Conservation (phyloP, 495 filamentous ascomycete genomes). For the Penicillium chermesinum region DNA sequence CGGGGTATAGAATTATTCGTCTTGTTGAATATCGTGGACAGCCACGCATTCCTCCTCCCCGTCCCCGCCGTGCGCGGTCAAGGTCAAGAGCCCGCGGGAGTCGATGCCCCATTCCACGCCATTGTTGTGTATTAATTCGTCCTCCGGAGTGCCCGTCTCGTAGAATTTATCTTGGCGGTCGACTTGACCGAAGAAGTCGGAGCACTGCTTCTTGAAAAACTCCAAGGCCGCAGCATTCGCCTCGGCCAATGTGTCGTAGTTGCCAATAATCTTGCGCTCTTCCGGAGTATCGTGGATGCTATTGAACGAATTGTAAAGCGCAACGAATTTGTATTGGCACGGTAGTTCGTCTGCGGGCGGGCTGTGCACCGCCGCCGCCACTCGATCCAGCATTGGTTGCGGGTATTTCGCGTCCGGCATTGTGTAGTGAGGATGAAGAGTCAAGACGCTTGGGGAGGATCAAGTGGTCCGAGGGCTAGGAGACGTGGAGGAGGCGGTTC, state of each 20-base stretch:
- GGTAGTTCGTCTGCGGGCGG: neutral
- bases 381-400: neutral
- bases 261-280: neutral
- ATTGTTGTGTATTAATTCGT: neutral
- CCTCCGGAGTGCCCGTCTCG: neutral
- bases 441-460: no score
- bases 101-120: neutral
- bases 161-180: neutral
- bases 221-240: neutral
- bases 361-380: neutral
- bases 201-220: neutral
- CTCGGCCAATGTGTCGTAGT: neutral
- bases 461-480: no score
- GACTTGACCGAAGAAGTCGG: neutral
- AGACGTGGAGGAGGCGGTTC: neutral
- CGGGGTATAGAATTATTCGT: neutral
- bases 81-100: neutral
- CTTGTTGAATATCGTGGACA: constrained; percentile 1
- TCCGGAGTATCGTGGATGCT: neutral
- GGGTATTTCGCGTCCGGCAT: neutral
- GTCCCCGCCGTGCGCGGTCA: neutral
- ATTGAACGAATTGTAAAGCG: neutral
- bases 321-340: neutral
- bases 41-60: neutral
- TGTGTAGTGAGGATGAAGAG: no score